These are phyloP conservation scores for Nidularia pulvinata DNA, from an alignment of 768 basidiomycete genomes.

Conservation along the genomic window DNA sequence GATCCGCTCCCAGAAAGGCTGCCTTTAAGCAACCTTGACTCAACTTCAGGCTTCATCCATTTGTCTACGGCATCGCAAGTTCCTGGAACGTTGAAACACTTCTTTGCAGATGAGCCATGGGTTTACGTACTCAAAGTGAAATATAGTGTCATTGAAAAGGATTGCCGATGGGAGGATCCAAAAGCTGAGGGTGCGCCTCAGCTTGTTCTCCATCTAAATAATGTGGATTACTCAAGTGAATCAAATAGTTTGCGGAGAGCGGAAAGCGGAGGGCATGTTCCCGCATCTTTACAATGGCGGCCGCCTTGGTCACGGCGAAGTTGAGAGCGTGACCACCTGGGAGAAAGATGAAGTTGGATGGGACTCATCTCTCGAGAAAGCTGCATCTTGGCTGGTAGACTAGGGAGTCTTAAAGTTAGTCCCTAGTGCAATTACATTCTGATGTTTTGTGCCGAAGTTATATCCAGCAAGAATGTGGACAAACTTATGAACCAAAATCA, in stretches of 20 bases:
- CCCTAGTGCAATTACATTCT: neutral
- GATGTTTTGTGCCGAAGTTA: too few species aligned
- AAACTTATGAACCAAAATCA: too few species aligned
- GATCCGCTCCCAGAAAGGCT: conserved; percentile 40
- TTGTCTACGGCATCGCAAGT: conserved; percentile 54
- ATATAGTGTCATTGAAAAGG: conserved; percentile 33
- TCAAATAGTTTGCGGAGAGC: conserved; percentile 33
- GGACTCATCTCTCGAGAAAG: conserved; percentile 21
- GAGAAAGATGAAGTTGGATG: conserved; percentile 24
- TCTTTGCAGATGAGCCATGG: conserved; percentile 35
- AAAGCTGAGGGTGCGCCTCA: conserved; percentile 22
- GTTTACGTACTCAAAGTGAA: conserved; percentile 43
- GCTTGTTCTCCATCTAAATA: neutral
- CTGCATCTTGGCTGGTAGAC: conserved; percentile 27
- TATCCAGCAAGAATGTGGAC: too few species aligned
- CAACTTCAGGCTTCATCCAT: conserved; percentile 48
- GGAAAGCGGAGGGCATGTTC: conserved; percentile 44
- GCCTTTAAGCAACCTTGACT: conserved; percentile 50
- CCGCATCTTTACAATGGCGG: conserved; percentile 54
- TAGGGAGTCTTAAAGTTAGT: conserved; percentile 10
- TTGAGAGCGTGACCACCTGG: conserved; percentile 35
- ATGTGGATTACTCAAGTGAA: neutral
- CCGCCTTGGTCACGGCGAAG: conserved; percentile 39
- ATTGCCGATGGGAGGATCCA: conserved; percentile 50
- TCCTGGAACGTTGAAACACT: conserved; percentile 40